Conservation (phyloP, 352 stramenopile genomes). For the Phytopythium delawarense region DNA sequence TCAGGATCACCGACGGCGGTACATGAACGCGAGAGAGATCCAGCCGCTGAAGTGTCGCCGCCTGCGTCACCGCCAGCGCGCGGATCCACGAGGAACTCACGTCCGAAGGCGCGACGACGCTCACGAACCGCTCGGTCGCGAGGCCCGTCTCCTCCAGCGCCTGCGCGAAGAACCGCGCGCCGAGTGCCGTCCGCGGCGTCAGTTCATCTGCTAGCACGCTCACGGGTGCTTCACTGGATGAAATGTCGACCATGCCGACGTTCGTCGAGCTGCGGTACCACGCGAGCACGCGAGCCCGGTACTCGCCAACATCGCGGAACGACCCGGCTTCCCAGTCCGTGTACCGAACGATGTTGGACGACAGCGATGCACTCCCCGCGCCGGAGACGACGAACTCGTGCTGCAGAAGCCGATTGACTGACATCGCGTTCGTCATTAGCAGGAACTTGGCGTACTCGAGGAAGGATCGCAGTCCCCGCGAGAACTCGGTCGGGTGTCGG, state of each 20-base stretch:
- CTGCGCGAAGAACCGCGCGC: slow-evolving; percentile 36
- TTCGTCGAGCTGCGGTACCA: slow-evolving; percentile 25
- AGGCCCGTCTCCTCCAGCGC: slow-evolving; percentile 46
- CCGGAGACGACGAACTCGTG: slow-evolving; percentile 24
- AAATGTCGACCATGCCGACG: background rate
- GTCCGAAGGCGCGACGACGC: slow-evolving; percentile 42
- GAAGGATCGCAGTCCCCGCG: slow-evolving; percentile 43
- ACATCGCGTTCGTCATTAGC: slow-evolving; percentile 29
- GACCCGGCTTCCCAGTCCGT: slow-evolving; percentile 3
- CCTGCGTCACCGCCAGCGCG: slow-evolving; percentile 43
- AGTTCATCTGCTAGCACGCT: slow-evolving; percentile 14
- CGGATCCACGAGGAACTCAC: slow-evolving; percentile 65
- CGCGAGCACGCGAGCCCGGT: slow-evolving; percentile 32
- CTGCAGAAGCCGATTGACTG: slow-evolving; percentile 35
- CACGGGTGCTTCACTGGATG: background rate
- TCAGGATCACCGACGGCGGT: slow-evolving; percentile 59
- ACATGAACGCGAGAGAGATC: slow-evolving; percentile 54
- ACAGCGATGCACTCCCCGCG: background rate
- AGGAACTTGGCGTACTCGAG: slow-evolving; percentile 70
- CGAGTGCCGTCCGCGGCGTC: slow-evolving; percentile 41
- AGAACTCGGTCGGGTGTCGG: slow-evolving; percentile 23
- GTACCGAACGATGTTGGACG: slow-evolving; percentile 2
- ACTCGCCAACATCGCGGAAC: slow-evolving; percentile 31
- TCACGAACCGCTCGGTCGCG: slow-evolving; percentile 54
- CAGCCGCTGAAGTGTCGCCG: slow-evolving; percentile 51